phyloP scores from a whole-genome alignment of 345 rosid species.

The Theobroma cacao region DNA sequence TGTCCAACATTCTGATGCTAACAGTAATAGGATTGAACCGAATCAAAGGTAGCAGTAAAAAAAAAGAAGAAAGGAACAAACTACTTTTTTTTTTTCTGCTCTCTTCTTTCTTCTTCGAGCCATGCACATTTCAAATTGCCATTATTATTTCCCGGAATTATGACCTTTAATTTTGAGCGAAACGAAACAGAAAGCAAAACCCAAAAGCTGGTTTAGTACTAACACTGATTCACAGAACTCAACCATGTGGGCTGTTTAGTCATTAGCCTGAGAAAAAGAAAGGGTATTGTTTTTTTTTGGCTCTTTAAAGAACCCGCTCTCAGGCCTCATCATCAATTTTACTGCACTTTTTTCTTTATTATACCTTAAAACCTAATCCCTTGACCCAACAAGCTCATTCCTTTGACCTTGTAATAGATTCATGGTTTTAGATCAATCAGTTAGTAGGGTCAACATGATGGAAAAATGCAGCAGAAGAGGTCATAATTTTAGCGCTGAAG shows the following conservation, averaged over 20 bases:
- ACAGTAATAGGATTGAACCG: neutral
- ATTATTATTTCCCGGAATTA: neutral
- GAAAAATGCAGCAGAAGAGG: neutral
- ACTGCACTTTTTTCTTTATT: neutral
- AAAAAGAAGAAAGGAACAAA: conserved; percentile 16
- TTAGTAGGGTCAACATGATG: conserved; percentile 15
- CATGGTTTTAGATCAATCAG: conserved; percentile 2
- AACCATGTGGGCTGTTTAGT: conserved; percentile 27
- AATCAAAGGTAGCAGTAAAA: neutral
- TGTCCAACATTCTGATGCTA: neutral
- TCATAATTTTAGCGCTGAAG: neutral
- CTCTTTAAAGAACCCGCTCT: neutral
- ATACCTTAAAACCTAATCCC: conserved; percentile 24
- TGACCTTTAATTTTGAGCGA: neutral
- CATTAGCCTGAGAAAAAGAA: conserved; percentile 6
- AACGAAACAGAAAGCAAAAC: neutral
- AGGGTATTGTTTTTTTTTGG: neutral
- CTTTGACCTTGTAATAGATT: conserved; percentile 25
- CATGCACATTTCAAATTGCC: conserved; percentile 23
- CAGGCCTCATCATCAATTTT: neutral
- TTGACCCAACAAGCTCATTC: conserved; percentile 24
- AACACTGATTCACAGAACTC: neutral
- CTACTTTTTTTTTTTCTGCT: conserved; percentile 12
- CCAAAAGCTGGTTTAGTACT: neutral
- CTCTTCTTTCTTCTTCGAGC: conserved; percentile 23